Conservation (phyloP, 2,329 filamentous ascomycete species). For the Talaromyces rugulosus region DNA sequence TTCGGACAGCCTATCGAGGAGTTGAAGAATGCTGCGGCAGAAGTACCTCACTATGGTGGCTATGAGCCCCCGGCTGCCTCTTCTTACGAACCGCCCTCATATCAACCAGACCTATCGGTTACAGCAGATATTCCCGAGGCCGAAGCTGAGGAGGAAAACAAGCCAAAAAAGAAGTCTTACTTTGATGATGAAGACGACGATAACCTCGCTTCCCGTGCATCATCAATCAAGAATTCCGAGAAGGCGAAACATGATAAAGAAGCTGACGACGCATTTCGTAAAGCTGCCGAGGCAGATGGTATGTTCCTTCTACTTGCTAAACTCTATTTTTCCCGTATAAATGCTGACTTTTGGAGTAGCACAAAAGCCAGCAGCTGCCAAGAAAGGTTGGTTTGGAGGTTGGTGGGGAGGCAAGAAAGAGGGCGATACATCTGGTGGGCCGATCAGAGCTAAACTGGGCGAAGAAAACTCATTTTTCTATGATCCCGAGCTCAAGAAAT, state of each 20-base stretch:
- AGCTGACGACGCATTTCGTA: conserved; percentile 80
- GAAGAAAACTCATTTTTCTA: conserved; percentile 92
- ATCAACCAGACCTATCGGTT: conserved; percentile 27
- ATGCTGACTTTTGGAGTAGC: conserved; percentile 41
- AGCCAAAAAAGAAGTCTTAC: conserved; percentile 69
- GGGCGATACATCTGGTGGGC: conserved; percentile 53
- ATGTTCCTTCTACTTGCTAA: conserved; percentile 20
- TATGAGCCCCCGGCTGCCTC: conserved; percentile 29
- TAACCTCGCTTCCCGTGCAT: conserved; percentile 54
- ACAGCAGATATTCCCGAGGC: conserved; percentile 46
- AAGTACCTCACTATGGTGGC: conserved; percentile 25
- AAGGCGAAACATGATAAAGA: conserved; percentile 68
- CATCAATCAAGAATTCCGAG: conserved; percentile 54
- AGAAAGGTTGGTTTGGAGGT: conserved; percentile 70
- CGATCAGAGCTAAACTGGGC: conserved; percentile 90
- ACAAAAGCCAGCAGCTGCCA: conserved; percentile 32
- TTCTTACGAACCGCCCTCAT: conserved; percentile 36
- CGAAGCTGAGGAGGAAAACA: conserved; percentile 53
- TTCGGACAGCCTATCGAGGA: conserved; percentile 21
- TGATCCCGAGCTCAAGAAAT: conserved; percentile 92
- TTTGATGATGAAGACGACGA: conserved; percentile 78
- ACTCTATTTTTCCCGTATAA: conserved; percentile 13
- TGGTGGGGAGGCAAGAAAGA: conserved; percentile 73
- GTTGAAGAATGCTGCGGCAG: conserved; percentile 15
- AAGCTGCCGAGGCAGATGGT: conserved; percentile 69